Evolutionary conservation across 306 rosid species (phyloP).

Genomic region (Dryas octopetala): DNA sequence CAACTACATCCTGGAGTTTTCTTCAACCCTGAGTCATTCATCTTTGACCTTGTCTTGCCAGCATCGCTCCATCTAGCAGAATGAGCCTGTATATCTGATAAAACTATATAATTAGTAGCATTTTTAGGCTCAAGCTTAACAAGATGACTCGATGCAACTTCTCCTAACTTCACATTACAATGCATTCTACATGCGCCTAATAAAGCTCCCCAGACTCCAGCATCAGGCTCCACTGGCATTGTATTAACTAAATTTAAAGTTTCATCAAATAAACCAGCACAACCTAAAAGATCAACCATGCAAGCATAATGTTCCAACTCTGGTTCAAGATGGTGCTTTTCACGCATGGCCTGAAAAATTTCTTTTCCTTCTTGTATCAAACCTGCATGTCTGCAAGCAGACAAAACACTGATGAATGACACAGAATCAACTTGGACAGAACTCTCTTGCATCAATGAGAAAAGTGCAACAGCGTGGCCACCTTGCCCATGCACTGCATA

Average conservation of each 20-base stretch:
- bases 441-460: slow-evolving; percentile 55
- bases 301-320: slow-evolving; percentile 71
- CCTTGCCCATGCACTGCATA: slow-evolving; percentile 73
- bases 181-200: slow-evolving; percentile 68
- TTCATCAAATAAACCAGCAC: slow-evolving; percentile 67
- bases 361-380: slow-evolving; percentile 50
- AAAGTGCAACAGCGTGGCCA: slow-evolving; percentile 43
- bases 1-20: slow-evolving; percentile 70
- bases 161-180: slow-evolving; percentile 60
- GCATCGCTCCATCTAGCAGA: slow-evolving; percentile 58
- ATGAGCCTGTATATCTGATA: slow-evolving; percentile 61
- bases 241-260: slow-evolving; percentile 35
- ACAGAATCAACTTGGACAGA: slow-evolving; percentile 48
- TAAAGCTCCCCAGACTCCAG: slow-evolving; percentile 80
- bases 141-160: slow-evolving; percentile 59
- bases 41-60: slow-evolving; percentile 41
- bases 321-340: slow-evolving; percentile 49
- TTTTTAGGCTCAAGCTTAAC: slow-evolving; percentile 63
- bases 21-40: slow-evolving; percentile 44
- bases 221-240: slow-evolving; percentile 62
- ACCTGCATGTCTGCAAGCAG: slow-evolving; percentile 79
- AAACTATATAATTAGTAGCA: slow-evolving; percentile 47
- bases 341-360: slow-evolving; percentile 51
- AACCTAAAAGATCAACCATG: slow-evolving; percentile 68
- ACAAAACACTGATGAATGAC: slow-evolving; percentile 56